These are phyloP conservation scores for Conticribra guillardii DNA, from an alignment of 108 stramenopile genomes.

Conservation along the genomic window DNA sequence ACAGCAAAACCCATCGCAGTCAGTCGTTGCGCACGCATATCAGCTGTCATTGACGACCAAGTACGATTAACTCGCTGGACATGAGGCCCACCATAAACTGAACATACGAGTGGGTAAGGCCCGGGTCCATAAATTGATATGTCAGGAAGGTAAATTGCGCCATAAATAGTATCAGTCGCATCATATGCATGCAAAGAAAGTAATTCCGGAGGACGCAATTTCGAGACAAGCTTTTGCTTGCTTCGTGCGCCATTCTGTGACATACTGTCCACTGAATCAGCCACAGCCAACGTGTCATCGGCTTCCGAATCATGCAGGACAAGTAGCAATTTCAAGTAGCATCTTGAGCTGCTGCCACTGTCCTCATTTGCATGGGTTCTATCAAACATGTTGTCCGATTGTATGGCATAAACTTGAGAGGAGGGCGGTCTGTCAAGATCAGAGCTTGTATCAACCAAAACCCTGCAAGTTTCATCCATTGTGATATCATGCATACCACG, in stretches of 20 bases:
- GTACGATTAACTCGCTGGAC: slow-evolving; percentile 84
- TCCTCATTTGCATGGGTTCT: slow-evolving; percentile 2
- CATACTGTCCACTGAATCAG: slow-evolving; percentile 4
- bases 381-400: too few species aligned
- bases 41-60: slow-evolving; percentile 76
- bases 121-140: slow-evolving; percentile 69
- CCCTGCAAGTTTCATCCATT: slow-evolving; percentile 66
- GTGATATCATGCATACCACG: slow-evolving; percentile 72
- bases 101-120: slow-evolving; percentile 86
- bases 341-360: slow-evolving; percentile 18
- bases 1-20: slow-evolving; percentile 87
- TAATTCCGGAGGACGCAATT: slow-evolving; percentile 57
- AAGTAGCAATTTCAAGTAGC: background rate
- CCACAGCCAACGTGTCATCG: slow-evolving; percentile 15
- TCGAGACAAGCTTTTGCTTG: slow-evolving; percentile 8
- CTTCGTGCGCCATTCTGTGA: background rate
- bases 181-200: slow-evolving; percentile 67
- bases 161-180: slow-evolving; percentile 68
- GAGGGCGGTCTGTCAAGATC: slow-evolving; percentile 64
- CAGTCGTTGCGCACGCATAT: slow-evolving; percentile 88
- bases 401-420: slow-evolving; percentile 56
- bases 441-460: slow-evolving; percentile 64
- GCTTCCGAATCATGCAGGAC: slow-evolving; percentile 4
- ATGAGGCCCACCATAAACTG: slow-evolving; percentile 96
- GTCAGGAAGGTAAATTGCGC: slow-evolving; percentile 85